Base-by-base conservation (phyloP, 208 protist genomes). In the Wallacemonas sp. region DNA sequence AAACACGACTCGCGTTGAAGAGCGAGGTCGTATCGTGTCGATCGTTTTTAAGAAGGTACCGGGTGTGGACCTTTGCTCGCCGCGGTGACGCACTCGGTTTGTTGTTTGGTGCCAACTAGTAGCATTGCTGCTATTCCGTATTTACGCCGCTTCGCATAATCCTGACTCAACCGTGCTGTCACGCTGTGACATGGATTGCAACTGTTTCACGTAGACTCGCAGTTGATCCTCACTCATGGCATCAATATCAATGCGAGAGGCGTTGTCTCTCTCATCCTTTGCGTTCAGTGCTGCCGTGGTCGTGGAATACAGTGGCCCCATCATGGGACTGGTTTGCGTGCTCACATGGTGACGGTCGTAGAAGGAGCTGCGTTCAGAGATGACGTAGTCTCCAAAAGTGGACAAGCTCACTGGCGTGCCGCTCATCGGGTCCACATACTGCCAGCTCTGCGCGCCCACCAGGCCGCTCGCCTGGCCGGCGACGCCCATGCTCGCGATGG, bases 71-170 rank as follows among this genome's bases (percentile, higher is more conserved):
- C n/a, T n/a, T n/a, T n/a, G n/a, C n/a, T n/a, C n/a, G n/a, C n/a
- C n/a, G n/a, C n/a, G n/a, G n/a, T n/a, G n/a, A n/a, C n/a, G n/a
- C n/a, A n/a, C n/a, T n/a, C n/a, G n/a, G n/a, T n/a, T n/a, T n/a
- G n/a, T n/a, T n/a, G n/a, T n/a, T n/a, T n/a, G n/a, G n/a, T n/a
- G n/a, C n/a, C n/a, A n/a, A n/a, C n/a, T n/a, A n/a, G n/a, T n/a
- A n/a, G n/a, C n/a, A n/a, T n/a, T n/a, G n/a, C n/a, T n/a, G n/a
- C n/a, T n/a, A n/a, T n/a, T 4, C 42, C 36, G n/a, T 21, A 22
- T 56, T 79, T 68, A 17, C 73, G 61, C 14, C 64, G 61, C 62
- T 68, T 68, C 12, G 71, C 34, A 33, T 79, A 79, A 54, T 1
- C 67, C 60, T 51, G 56, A 61, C 14, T 59, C 59, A 44, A 67